These are phyloP conservation scores for Aspergillus thermomutatus DNA, from an alignment of 2,329 filamentous ascomycete genomes.

Conservation along the genomic window DNA sequence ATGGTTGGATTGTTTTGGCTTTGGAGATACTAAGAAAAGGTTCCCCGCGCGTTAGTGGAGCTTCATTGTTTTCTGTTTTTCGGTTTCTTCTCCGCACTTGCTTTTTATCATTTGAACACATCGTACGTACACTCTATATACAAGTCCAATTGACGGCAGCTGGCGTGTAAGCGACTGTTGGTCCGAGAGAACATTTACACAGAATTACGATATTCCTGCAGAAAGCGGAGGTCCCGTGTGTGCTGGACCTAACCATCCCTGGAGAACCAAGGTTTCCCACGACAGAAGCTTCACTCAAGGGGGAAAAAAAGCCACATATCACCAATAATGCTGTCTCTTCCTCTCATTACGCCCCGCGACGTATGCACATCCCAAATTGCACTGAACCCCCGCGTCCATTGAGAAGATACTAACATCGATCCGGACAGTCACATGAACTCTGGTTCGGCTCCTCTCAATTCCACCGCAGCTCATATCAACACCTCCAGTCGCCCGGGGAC, in stretches of 20 bases:
- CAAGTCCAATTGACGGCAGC: neutral
- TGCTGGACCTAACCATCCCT: neutral
- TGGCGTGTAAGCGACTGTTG: neutral
- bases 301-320: neutral
- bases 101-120: neutral
- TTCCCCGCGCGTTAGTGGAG: neutral
- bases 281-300: neutral
- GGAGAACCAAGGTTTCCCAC: neutral
- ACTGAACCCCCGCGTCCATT: neutral
- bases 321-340: constrained; percentile 57
- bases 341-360: constrained; percentile 67
- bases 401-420: constrained; percentile 7
- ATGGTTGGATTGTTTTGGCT: neutral
- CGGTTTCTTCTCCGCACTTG: neutral
- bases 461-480: constrained; percentile 31
- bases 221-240: neutral
- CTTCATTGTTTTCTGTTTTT: neutral
- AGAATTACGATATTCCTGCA: neutral
- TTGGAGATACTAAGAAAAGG: neutral
- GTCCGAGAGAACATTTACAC: neutral
- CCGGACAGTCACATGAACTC: constrained; percentile 62
- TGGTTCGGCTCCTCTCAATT: constrained; percentile 68
- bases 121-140: neutral
- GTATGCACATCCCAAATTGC: constrained; percentile 45
- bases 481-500: constrained; percentile 11